Base-by-base conservation (phyloP, 306 rosid species). In the Prinsepia uniflora region DNA sequence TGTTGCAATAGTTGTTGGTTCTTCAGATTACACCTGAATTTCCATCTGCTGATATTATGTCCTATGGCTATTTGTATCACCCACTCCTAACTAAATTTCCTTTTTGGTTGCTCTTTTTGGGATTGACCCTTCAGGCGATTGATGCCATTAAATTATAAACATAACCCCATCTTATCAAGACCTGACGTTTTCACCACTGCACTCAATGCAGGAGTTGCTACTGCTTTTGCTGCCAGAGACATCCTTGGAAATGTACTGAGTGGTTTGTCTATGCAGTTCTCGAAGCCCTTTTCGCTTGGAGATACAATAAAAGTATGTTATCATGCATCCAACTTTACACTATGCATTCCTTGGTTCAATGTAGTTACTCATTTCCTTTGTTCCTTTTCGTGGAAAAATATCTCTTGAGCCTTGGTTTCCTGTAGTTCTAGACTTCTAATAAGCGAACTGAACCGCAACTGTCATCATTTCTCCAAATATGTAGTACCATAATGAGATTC, bases 181-280 rank as follows among this genome's bases (percentile, higher is more conserved):
- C 49, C 39, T 57, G 41, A 80, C 45, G 12, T 60, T 71, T 71
- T 48, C 74, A 52, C 46, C 68, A 8, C 53, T 78, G 59, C 63
- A 53, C 72, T 74, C 65, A 47, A 41, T 77, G 69, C 86, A 94
- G 97, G 99, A 82, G 96, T 94, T 67, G 96, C 97, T 64, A 82
- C 90, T 73, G 99, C 99, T 68, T 94, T 94, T 71, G 96, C 95
- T 78, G 90, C 97, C 20, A 84, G 72, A 76, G 97, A 94, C 55
- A 65, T 94, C 56, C 97, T 94, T 72, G 97, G 97, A 48, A 94
- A 94, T 71, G 86, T 94, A 61, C 81, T 89, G 57, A 94, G 96
- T 66, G 97, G 99, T 75, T 79, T 90, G 62, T 80, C 88, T 20
- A 83, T 94, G 92, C 99, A 94, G 64, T 94, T 94, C 77, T 86